Evolutionary conservation across 441 rosid genomes (phyloP).

Genomic region (Rhodomyrtus psidioides): DNA sequence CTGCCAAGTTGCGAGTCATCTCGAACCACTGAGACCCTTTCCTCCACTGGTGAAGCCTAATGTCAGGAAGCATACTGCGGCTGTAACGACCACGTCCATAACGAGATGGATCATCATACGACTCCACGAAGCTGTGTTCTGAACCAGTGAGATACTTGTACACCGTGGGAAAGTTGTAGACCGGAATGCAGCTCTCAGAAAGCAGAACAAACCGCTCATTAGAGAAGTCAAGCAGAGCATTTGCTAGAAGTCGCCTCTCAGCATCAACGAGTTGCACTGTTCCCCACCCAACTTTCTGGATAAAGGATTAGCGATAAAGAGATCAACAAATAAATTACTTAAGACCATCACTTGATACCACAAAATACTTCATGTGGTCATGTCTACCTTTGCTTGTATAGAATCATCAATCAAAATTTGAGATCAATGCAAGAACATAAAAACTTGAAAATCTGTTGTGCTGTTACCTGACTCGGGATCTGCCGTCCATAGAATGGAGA

Average conservation of each 20-base stretch:
- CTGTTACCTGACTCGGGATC: constrained; percentile 74
- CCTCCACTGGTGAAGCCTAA: constrained; percentile 76
- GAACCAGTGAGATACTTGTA: constrained; percentile 72
- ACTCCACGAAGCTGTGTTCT: constrained; percentile 68
- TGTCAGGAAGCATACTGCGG: constrained; percentile 80
- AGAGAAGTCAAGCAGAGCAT: constrained; percentile 78
- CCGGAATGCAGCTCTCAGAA: constrained; percentile 93
- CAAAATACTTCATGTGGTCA: neutral
- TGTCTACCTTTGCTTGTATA: neutral
- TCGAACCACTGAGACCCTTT: constrained; percentile 99
- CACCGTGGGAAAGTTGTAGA: constrained; percentile 67
- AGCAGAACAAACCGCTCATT: constrained; percentile 88
- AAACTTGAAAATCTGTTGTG: neutral
- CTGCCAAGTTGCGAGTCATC: constrained; percentile 56
- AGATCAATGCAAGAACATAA: neutral
- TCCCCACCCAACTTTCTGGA: constrained; percentile 83
- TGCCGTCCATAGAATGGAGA: constrained; percentile 66
- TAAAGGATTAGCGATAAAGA: neutral
- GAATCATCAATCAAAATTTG: neutral
- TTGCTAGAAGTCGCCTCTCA: constrained; percentile 83
- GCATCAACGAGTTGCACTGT: constrained; percentile 60
- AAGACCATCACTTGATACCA: neutral
- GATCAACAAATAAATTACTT: neutral
- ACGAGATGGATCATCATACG: constrained; percentile 84
- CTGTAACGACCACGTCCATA: constrained; percentile 93